Conservation (phyloP, 2,329 filamentous ascomycete genomes). For the Stenocarpella maydis region DNA sequence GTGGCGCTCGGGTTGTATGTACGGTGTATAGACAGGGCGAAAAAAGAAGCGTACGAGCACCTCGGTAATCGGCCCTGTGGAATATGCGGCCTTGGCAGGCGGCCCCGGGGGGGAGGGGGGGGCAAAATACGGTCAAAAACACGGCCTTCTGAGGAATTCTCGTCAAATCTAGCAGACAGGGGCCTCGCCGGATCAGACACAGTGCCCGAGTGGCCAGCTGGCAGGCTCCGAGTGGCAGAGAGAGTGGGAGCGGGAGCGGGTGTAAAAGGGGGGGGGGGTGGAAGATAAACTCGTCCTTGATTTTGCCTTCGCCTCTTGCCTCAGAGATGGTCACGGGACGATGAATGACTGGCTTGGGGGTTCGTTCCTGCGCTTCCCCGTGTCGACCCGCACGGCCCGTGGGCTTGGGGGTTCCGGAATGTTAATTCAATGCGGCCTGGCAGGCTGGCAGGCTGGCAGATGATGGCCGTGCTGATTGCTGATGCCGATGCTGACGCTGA, state of each 20-base stretch:
- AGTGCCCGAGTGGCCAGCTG: not conserved
- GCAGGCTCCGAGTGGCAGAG: not conserved
- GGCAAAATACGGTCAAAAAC: constrained; percentile 9
- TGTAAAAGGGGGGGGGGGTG: not conserved
- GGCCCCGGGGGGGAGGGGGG: too few species aligned
- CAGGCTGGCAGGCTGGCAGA: too few species aligned
- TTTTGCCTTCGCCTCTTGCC: constrained; percentile 27
- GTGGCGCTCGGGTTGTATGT: not conserved
- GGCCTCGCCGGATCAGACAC: constrained; percentile 1
- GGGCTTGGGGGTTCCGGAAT: constrained; percentile 14
- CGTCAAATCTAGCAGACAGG: constrained; percentile 18
- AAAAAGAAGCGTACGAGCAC: not conserved
- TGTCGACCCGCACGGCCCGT: constrained; percentile 17
- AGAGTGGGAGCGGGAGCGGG: too few species aligned
- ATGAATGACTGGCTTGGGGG: constrained; percentile 20
- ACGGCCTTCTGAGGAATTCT: constrained; percentile 27
- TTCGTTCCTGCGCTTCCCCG: constrained; percentile 34
- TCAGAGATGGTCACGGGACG: constrained; percentile 31
- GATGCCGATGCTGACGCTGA: constrained; percentile 1
- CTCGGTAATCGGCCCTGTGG: constrained; percentile 13
- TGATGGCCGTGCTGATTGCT: not conserved
- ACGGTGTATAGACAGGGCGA: too few species aligned
- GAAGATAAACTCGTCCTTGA: not conserved
- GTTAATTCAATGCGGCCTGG: constrained; percentile 5
- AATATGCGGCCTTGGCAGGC: constrained; percentile 9